These are phyloP conservation scores for Aspergillus melleus DNA, from an alignment of 2,329 filamentous ascomycete genomes.

Conservation along the genomic window DNA sequence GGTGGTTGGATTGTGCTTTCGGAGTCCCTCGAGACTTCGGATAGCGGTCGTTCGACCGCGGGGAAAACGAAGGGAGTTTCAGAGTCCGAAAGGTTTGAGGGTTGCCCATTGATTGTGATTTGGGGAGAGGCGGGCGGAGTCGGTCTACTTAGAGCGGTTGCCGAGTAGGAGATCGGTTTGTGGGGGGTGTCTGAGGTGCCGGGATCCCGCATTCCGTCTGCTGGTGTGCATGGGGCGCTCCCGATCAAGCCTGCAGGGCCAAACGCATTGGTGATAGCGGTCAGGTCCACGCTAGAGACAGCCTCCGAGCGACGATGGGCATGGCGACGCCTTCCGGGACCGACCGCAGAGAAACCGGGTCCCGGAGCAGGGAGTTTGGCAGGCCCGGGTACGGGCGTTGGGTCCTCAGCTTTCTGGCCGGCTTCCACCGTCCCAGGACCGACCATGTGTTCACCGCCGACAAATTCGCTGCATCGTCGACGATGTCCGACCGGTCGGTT, in stretches of 20 bases:
- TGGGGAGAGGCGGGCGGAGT: conserved; percentile 37
- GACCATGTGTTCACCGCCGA: conserved; percentile 62
- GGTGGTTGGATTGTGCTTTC: conserved; percentile 69
- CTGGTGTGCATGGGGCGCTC: conserved; percentile 59
- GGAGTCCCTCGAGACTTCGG: conserved; percentile 78
- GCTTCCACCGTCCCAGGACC: conserved; percentile 65
- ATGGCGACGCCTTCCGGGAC: conserved; percentile 66
- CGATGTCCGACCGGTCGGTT: conserved; percentile 62
- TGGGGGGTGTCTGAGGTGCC: conserved; percentile 29
- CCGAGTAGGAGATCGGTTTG: conserved; percentile 36
- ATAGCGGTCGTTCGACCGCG: conserved; percentile 75
- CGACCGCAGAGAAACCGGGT: conserved; percentile 43
- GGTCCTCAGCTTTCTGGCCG: conserved; percentile 22
- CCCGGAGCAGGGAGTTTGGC: conserved; percentile 31
- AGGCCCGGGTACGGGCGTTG: conserved; percentile 19
- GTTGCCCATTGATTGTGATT: conserved; percentile 17
- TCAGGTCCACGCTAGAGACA: conserved; percentile 80
- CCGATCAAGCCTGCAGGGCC: conserved; percentile 50
- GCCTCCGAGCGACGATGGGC: conserved; percentile 77
- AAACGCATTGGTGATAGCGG: conserved; percentile 51
- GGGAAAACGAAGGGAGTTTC: conserved; percentile 18
- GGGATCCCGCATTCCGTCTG: conserved; percentile 37
- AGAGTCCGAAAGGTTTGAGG: conserved; percentile 9
- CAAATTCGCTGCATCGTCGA: conserved; percentile 82
- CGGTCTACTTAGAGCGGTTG: conserved; percentile 27